Evolutionary conservation across 441 rosid genomes (phyloP).

Genomic region (Pelargonium exstipulatum): DNA sequence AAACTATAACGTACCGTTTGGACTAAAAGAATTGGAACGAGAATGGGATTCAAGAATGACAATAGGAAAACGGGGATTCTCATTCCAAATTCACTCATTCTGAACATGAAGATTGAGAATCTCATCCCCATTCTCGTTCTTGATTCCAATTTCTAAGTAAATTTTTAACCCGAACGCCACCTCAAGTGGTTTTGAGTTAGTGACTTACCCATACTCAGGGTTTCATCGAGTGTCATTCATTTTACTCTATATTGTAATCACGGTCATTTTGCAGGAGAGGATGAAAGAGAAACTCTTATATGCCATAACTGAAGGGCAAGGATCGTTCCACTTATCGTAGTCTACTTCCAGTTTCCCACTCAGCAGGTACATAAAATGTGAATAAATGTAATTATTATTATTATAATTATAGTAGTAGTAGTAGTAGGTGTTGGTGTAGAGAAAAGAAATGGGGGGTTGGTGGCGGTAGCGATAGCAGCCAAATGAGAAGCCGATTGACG

Average conservation of each 20-base stretch:
- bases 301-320: constrained; percentile 96
- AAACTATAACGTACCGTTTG: no score
- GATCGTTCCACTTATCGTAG: constrained; percentile 94
- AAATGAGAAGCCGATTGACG: constrained; percentile 25
- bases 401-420: constrained; percentile 42
- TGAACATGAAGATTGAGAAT: no score
- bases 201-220: background rate
- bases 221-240: background rate
- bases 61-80: no score
- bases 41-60: no score
- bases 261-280: constrained; percentile 58
- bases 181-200: no score
- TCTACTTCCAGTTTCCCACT: constrained; percentile 6
- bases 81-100: no score
- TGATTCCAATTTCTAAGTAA: background rate
- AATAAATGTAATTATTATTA: constrained; percentile 27
- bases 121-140: no score
- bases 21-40: no score
- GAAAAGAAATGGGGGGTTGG: constrained; percentile 16
- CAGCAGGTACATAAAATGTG: constrained; percentile 24
- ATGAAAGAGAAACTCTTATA: constrained; percentile 87
- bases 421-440: constrained; percentile 31
- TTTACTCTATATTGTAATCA: no score
- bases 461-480: background rate
- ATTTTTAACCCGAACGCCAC: background rate